Base-by-base conservation (phyloP, 345 rosid genomes). In the Eutrema japonicum region DNA sequence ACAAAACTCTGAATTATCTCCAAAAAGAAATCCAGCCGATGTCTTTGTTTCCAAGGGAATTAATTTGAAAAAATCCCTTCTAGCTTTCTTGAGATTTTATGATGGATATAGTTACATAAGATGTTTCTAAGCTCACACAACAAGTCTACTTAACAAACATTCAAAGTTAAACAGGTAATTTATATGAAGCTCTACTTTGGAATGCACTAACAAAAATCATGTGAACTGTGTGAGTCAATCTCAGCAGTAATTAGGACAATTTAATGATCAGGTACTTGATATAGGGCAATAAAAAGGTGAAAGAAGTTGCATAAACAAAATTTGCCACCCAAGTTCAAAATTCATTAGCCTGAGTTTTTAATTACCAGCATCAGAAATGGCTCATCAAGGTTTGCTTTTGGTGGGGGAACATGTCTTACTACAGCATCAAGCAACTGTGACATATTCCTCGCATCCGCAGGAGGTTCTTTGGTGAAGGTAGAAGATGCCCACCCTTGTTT, bases 401-500 rank as follows among this genome's bases (percentile, higher is more conserved):
- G 99, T 53, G 98, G 85, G 10, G 84, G 89, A 82, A 95, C 96
- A 83, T 88, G 88, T 59, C 84, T 83, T 57, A 92, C 71, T 36
- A 95, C 81, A 45, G 96, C 84, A 84, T 95, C 97, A 78, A 95
- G 96, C 85, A 95, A 85, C 72, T 86, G 76, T 41, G 99, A 87
- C 99, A 95, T 95, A 83, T 92, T 88, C 79, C 63, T 87, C 6
- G 66, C 80, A 82, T 79, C 93, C 50, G 83, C 78, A 40, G 91
- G 87, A 77, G 99, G 99, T 59, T 83, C 87, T 85, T 92, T 92
- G 58, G 94, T 92, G 81, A 62, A 95, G 67, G 91, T 81, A 62
- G 96, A 82, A 38, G 93, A 90, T 60, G 98, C 97, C 99, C 99
- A 95, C 63, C 99, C 98, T 87, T 95, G 96, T 82, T 95, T 95